Percentiles rank a stretch among this genome's conserved stretches.
Evolutionary conservation across 2,329 filamentous ascomycete genomes (phyloP).

Genomic region (Pseudogymnoascus sp.): DNA sequence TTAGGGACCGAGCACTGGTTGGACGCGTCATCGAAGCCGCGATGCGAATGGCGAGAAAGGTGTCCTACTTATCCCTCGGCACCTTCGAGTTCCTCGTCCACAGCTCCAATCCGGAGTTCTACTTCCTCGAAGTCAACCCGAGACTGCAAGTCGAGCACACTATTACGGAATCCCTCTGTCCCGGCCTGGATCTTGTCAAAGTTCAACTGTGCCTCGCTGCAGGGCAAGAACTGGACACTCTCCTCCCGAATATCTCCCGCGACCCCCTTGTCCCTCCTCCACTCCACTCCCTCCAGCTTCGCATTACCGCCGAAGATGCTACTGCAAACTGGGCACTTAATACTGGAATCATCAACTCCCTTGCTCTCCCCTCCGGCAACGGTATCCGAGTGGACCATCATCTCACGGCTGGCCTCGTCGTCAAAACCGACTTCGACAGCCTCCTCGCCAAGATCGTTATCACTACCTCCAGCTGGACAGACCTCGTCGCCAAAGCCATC

Average conservation of each 20-base stretch:
- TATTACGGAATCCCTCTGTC: constrained; percentile 32
- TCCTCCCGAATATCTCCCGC: constrained; percentile 28
- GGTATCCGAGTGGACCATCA: constrained; percentile 42
- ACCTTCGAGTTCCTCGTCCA: constrained; percentile 60
- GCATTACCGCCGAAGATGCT: constrained; percentile 38
- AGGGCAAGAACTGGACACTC: constrained; percentile 25
- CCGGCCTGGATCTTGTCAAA: constrained; percentile 27
- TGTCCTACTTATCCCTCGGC: constrained; percentile 51
- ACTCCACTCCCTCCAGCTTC: constrained; percentile 37
- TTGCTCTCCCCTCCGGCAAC: constrained; percentile 49
- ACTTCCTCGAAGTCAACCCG: constrained; percentile 27
- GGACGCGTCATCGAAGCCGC: constrained; percentile 37
- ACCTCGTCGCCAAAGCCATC: constrained; percentile 46
- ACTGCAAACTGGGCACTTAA: constrained; percentile 45
- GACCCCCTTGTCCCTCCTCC: constrained; percentile 28
- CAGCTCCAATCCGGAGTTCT: constrained; percentile 38
- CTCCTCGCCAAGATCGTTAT: constrained; percentile 42
- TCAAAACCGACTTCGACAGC: constrained; percentile 41
- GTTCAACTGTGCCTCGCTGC: constrained; percentile 32
- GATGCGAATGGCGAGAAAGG: constrained; percentile 44
- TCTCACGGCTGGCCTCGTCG: constrained; percentile 33
- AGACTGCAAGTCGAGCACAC: constrained; percentile 28
- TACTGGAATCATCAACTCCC: constrained; percentile 50
- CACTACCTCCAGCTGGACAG: constrained; percentile 42
- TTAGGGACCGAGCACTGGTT: constrained; percentile 40